Conservation (phyloP, 208 protist genomes). For the Leishmania martiniquensis region DNA sequence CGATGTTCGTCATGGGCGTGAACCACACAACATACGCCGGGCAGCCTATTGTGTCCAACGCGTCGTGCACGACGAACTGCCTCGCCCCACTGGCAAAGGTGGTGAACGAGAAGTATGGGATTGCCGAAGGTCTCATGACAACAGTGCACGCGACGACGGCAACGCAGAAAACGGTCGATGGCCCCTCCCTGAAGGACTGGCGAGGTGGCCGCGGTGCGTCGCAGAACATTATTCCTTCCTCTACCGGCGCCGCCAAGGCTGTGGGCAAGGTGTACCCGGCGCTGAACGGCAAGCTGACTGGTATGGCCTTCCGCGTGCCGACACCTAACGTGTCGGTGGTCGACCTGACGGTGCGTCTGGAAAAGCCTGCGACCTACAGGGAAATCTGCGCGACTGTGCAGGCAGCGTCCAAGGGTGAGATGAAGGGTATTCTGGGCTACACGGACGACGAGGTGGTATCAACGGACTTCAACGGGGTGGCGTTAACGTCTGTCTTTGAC, state of each 20-base stretch:
- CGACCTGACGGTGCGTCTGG: slow-evolving; percentile 96
- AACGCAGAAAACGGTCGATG: slow-evolving; percentile 99
- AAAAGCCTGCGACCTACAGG: slow-evolving; percentile 94
- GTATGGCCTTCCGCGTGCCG: slow-evolving; percentile 99
- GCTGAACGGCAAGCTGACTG: slow-evolving; percentile 91
- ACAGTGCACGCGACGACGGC: slow-evolving; percentile 99
- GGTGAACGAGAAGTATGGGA: slow-evolving; percentile 96
- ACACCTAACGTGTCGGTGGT: slow-evolving; percentile 99
- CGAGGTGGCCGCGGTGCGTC: slow-evolving; percentile 95
- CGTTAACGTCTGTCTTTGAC: slow-evolving; percentile 98
- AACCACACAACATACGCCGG: slow-evolving; percentile 95
- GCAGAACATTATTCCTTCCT: slow-evolving; percentile 99
- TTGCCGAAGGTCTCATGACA: slow-evolving; percentile 98
- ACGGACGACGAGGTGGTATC: slow-evolving; percentile 99
- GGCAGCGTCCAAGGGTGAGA: slow-evolving; percentile 82
- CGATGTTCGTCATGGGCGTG: slow-evolving; percentile 99
- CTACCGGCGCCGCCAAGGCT: slow-evolving; percentile 99
- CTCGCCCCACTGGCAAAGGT: slow-evolving; percentile 98
- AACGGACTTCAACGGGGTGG: slow-evolving; percentile 97
- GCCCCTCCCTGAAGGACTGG: slow-evolving; percentile 98
- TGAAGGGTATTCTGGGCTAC: slow-evolving; percentile 98
- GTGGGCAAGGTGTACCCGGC: slow-evolving; percentile 96
- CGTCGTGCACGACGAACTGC: slow-evolving; percentile 99
- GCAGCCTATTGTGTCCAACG: slow-evolving; percentile 96
- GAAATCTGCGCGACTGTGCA: slow-evolving; percentile 97